Percentiles rank a stretch among this genome's conserved stretches.
Conservation (phyloP, 768 basidiomycete genomes). For the Antrodiella citrinella region DNA sequence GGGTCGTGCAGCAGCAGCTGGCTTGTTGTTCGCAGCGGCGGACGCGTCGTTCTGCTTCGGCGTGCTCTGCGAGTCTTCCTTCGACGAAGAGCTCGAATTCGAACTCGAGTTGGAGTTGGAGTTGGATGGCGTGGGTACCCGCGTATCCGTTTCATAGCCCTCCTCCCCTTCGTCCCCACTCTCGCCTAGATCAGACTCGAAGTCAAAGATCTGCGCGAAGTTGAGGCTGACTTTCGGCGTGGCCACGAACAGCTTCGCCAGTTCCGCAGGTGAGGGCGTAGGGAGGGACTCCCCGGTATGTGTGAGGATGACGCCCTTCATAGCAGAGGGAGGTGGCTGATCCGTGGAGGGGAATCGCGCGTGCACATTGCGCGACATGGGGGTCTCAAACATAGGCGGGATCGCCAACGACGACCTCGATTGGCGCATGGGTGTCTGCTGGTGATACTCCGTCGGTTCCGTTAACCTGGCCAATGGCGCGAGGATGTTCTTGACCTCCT, state of each 20-base stretch:
- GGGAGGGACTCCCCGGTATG: conserved; percentile 66
- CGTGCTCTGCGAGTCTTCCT: conserved; percentile 11
- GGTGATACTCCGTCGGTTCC: conserved; percentile 15
- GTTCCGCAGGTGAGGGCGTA: conserved; percentile 62
- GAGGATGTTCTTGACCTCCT: conserved; percentile 69
- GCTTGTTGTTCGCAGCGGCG: conserved; percentile 1
- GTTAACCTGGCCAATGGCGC: conserved; percentile 32
- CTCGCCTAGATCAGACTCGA: conserved; percentile 28
- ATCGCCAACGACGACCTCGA: conserved; percentile 3
- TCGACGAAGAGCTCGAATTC: conserved; percentile 23
- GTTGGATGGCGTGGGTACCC: conserved; percentile 3
- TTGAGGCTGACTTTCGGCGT: conserved; percentile 67
- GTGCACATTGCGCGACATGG: conserved; percentile 32
- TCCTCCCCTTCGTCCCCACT: conserved; percentile 22
- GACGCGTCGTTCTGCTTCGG: conserved; percentile 4
- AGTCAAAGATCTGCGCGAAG: conserved; percentile 75
- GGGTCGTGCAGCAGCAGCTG: conserved; percentile 12
- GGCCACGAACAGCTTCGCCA: conserved; percentile 57
- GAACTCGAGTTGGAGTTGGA: neutral
- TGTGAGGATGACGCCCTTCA: conserved; percentile 66
- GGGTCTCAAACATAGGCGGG: conserved; percentile 41
- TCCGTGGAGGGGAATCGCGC: conserved; percentile 12
- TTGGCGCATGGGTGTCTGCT: conserved; percentile 16
- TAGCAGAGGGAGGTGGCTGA: conserved; percentile 26
- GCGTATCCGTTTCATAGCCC: conserved; percentile 20